phyloP scores from a whole-genome alignment of 2,329 filamentous ascomycete species.

The Herpotrichia juniperi region DNA sequence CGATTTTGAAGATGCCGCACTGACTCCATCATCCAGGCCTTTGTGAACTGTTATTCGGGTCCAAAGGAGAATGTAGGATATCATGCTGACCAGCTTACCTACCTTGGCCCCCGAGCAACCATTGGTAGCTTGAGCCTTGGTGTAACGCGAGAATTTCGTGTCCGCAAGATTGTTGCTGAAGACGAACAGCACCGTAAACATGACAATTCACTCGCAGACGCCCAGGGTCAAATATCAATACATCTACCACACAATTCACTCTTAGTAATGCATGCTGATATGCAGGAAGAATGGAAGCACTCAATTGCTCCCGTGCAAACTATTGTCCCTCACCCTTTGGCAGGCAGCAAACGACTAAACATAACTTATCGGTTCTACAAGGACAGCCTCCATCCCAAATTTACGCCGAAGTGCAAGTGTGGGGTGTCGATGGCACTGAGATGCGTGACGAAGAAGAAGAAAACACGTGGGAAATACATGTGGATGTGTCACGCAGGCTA shows the following conservation, averaged over 20 bases:
- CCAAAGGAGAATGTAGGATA: conserved; percentile 84
- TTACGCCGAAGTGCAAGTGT: conserved; percentile 81
- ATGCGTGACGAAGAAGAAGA: conserved; percentile 79
- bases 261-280: conserved; percentile 94
- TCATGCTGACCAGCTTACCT: conserved; percentile 91
- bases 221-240: conserved; percentile 86
- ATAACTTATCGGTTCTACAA: conserved; percentile 93
- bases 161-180: conserved; percentile 73
- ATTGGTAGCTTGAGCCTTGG: conserved; percentile 92
- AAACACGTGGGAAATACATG: conserved; percentile 81
- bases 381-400: conserved; percentile 73
- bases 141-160: conserved; percentile 90
- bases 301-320: conserved; percentile 74
- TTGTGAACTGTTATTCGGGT: conserved; percentile 93
- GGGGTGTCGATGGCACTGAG: conserved; percentile 71
- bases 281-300: conserved; percentile 98
- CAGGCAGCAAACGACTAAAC: conserved; percentile 84
- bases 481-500: conserved; percentile 90
- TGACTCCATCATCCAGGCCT: conserved; percentile 60
- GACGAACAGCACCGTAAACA: conserved; percentile 54
- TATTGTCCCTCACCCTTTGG: conserved; percentile 83
- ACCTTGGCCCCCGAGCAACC: conserved; percentile 84
- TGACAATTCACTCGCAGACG: conserved; percentile 57
- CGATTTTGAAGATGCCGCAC: background rate
- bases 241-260: conserved; percentile 94